Evolutionary conservation across 2,329 filamentous ascomycete species (phyloP).

Genomic region (Colletotrichum sojae): DNA sequence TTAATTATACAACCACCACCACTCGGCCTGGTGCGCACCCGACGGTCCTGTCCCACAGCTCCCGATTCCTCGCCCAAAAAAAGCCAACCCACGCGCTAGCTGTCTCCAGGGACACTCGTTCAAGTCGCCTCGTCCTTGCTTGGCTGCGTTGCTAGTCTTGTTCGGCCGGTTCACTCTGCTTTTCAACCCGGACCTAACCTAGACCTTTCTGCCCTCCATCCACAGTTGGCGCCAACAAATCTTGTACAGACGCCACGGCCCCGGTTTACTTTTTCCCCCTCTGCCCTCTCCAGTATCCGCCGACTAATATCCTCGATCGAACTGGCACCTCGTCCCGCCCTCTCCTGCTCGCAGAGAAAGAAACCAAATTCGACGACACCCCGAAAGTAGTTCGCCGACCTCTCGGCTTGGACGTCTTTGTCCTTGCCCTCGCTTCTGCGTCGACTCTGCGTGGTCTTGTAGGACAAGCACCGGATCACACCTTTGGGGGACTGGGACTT

Average conservation of each 20-base stretch:
- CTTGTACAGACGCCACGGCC: constrained; percentile 31
- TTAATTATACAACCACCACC: constrained; percentile 30
- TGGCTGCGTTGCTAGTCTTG: constrained; percentile 33
- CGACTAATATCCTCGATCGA: constrained; percentile 20
- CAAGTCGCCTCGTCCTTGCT: constrained; percentile 25
- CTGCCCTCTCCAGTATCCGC: not conserved
- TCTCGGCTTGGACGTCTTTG: constrained; percentile 4
- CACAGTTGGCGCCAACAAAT: constrained; percentile 36
- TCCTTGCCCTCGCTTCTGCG: constrained; percentile 26
- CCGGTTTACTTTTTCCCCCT: constrained; percentile 4
- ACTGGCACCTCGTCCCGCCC: not conserved
- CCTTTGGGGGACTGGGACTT: constrained; percentile 14
- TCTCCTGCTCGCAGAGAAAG: not conserved
- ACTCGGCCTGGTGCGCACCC: constrained; percentile 23
- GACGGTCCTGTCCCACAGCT: constrained; percentile 33
- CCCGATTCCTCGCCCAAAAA: constrained; percentile 23
- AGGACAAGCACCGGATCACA: constrained; percentile 27
- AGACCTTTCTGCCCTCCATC: constrained; percentile 18
- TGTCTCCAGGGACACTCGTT: constrained; percentile 36
- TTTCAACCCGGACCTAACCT: constrained; percentile 15
- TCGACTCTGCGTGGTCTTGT: constrained; percentile 31
- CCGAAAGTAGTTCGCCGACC: constrained; percentile 8
- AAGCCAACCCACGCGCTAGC: constrained; percentile 31
- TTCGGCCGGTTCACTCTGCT: constrained; percentile 29
- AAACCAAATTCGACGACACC: not conserved